Evolutionary conservation across 1,139 yeast genomes (phyloP).

Genomic region (Blastobotrys apis): DNA sequence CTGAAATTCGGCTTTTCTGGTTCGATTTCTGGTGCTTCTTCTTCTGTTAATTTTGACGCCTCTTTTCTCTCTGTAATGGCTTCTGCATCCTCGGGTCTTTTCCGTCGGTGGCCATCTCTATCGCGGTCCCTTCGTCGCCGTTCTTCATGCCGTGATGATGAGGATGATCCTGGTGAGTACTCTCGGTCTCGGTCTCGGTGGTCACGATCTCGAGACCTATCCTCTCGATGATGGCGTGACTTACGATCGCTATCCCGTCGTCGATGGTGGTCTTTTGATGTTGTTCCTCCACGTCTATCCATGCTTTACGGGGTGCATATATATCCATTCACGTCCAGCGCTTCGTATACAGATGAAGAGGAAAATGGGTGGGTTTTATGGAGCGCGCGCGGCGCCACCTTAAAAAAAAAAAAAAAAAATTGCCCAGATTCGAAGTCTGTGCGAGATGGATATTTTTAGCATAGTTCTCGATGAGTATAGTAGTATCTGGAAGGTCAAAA

Average conservation of each 20-base stretch:
- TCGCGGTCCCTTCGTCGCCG: constrained; percentile 8
- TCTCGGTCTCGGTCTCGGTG: constrained; percentile 4
- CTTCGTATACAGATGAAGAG: no score
- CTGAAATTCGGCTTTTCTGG: constrained; percentile 40
- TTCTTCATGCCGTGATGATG: constrained; percentile 1
- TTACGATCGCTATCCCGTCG: not conserved
- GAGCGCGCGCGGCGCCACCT: no score
- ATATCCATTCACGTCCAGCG: no score
- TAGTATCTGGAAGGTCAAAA: no score
- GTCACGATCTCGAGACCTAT: no score
- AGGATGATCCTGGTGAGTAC: constrained; percentile 2
- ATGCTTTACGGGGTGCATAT: no score
- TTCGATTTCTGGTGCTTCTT: constrained; percentile 9
- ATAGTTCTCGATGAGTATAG: no score
- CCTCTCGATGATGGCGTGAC: not conserved
- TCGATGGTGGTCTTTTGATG: not conserved
- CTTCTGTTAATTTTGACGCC: not conserved
- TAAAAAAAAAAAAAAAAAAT: no score
- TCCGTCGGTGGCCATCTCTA: constrained; percentile 8
- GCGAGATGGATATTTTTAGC: no score
- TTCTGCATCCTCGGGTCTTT: constrained; percentile 9
- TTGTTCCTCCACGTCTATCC: not conserved
- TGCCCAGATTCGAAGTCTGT: no score
- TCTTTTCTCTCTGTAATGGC: constrained; percentile 2
- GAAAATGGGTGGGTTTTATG: no score